Percentiles rank a stretch among this genome's conserved stretches.
These are phyloP conservation scores for Wickerhamomyces chambardii DNA, from an alignment of 805 yeast species.

Conservation along the genomic window DNA sequence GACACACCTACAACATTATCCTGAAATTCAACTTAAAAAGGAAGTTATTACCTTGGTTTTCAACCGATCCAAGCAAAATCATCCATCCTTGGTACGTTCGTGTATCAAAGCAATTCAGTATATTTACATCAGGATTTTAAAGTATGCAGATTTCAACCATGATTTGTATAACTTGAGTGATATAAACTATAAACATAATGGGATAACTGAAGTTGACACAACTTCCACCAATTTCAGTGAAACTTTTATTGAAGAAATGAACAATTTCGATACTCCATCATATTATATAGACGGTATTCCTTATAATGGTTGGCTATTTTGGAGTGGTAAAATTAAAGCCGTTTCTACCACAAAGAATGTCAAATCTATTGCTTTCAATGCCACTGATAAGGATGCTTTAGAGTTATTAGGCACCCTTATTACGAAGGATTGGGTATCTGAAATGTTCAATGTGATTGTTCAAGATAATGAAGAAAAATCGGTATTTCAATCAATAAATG, in stretches of 20 bases:
- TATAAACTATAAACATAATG: constrained; percentile 23
- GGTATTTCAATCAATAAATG: constrained; percentile 57
- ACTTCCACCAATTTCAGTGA: constrained; percentile 26
- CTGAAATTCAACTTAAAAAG: constrained; percentile 35
- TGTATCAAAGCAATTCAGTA: constrained; percentile 53
- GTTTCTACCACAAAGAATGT: constrained; percentile 16
- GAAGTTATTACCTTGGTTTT: constrained; percentile 34
- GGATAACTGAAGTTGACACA: constrained; percentile 34
- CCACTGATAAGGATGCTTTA: constrained; percentile 33
- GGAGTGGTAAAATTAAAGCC: constrained; percentile 53
- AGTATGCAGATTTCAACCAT: constrained; percentile 37
- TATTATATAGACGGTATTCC: constrained; percentile 52
- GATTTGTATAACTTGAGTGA: constrained; percentile 34
- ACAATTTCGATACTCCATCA: constrained; percentile 32
- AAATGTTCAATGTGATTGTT: constrained; percentile 40
- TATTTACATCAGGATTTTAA: constrained; percentile 35
- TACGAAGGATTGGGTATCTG: constrained; percentile 49
- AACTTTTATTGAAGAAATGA: constrained; percentile 42
- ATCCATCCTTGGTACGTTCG: constrained; percentile 56
- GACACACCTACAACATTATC: constrained; percentile 41
- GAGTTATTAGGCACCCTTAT: constrained; percentile 33
- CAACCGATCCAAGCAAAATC: constrained; percentile 43
- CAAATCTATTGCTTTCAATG: constrained; percentile 19
- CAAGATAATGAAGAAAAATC: constrained; percentile 64
- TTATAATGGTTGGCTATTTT: constrained; percentile 62